Percentiles rank a stretch among this genome's conserved stretches.
Evolutionary conservation across 805 yeast genomes (phyloP).

Genomic region (Candida stauntonica): DNA sequence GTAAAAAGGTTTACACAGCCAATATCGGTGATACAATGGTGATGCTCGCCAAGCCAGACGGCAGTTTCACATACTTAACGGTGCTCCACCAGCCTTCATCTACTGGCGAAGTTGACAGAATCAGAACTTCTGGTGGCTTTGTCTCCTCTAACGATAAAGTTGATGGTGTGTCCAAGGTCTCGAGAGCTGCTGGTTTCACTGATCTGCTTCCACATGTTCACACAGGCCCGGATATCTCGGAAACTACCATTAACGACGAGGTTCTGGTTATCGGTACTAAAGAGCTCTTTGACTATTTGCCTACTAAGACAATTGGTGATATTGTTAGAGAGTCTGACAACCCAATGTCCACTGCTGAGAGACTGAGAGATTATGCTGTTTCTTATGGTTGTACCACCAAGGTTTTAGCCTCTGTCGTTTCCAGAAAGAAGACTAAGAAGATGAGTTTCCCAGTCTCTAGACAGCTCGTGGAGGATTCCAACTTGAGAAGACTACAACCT

Average conservation of each 20-base stretch:
- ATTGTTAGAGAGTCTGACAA: slow-evolving; percentile 76
- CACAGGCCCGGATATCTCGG: slow-evolving; percentile 78
- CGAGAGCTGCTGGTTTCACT: slow-evolving; percentile 90
- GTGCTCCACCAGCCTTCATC: slow-evolving; percentile 81
- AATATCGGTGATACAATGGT: slow-evolving; percentile 91
- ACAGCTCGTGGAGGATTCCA: slow-evolving; percentile 67
- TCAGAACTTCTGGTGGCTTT: slow-evolving; percentile 87
- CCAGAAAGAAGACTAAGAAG: slow-evolving; percentile 48
- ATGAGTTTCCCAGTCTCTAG: slow-evolving; percentile 34
- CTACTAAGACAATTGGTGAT: slow-evolving; percentile 85
- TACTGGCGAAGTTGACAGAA: slow-evolving; percentile 73
- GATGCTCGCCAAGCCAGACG: slow-evolving; percentile 71
- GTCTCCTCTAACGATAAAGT: slow-evolving; percentile 81
- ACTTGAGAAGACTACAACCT: slow-evolving; percentile 75
- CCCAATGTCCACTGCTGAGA: slow-evolving; percentile 90
- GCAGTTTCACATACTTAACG: slow-evolving; percentile 71
- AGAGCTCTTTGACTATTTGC: slow-evolving; percentile 80
- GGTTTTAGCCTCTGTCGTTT: slow-evolving; percentile 74
- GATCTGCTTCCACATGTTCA: slow-evolving; percentile 82
- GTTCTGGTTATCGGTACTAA: slow-evolving; percentile 79
- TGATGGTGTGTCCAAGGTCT: slow-evolving; percentile 77
- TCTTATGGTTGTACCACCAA: slow-evolving; percentile 85
- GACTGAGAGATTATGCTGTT: slow-evolving; percentile 87
- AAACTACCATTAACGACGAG: slow-evolving; percentile 66
- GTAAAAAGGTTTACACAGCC: slow-evolving; percentile 68